Evolutionary conservation across 345 rosid genomes (phyloP), one percentile per base, ranked within the genome.

Genomic region (Cardiospermum halicacabum): DNA sequence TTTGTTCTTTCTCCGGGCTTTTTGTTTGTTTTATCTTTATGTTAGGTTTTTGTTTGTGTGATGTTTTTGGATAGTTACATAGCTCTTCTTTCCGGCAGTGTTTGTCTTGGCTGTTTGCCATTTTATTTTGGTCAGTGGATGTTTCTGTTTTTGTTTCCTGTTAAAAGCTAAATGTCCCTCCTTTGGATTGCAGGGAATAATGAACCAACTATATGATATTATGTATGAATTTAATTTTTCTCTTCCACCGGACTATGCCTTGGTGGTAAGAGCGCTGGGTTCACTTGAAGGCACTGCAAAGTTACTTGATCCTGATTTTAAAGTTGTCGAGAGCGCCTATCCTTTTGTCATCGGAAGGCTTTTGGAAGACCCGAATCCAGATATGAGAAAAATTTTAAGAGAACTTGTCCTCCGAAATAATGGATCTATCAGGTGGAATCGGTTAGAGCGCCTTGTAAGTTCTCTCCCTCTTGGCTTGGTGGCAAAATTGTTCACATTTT

Each of bases 281-380:
- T 88, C 97, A 53, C 83, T 91, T 16, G 99, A 94, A 89, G 99
- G 97, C 77, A 94, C 99, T 0, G 95, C 99, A 32, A 94, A 94
- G 82, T 82, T 71, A 72, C 89, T 94, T 22, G 95, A 91, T 71
- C 96, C 99, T 58, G 88, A 84, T 69, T 91, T 94, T 72, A 89
- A 87, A 73, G 97, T 94, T 51, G 69, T 91, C 7, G 99, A 89
- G 77, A 88, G 89, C 69, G 91, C 97, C 45, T 91, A 94, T 66
- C 97, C 97, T 59, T 90, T 88, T 72, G 84, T 93, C 30, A 74
- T 94, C 21, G 97, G 92, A 56, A 89, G 95, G 75, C 96, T 94
- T 47, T 79, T 91, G 60, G 96, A 81, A 37, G 99, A 94, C 73
- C 78, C 97, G 49, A 83, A 81, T 77, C 96, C 97, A 75, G 99